phyloP scores from a whole-genome alignment of 306 rosid species.

The Dalbergia cochinchinensis region DNA sequence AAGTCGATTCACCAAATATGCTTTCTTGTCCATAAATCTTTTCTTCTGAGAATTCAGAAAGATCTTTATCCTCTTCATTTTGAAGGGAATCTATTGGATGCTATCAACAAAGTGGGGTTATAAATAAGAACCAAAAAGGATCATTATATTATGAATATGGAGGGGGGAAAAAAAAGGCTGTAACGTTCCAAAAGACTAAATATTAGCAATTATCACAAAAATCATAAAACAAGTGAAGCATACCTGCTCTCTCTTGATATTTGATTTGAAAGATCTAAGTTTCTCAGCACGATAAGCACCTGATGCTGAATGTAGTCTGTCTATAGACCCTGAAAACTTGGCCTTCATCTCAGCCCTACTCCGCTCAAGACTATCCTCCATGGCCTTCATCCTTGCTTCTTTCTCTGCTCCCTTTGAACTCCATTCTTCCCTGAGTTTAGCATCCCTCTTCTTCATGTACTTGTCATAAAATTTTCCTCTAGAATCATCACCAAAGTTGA shows the following conservation, averaged over 20 bases:
- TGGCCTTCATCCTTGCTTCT: slow-evolving; percentile 95
- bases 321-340: slow-evolving; percentile 76
- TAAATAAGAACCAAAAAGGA: slow-evolving; percentile 37
- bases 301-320: slow-evolving; percentile 64
- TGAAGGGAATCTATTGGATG: slow-evolving; percentile 77
- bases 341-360: slow-evolving; percentile 85
- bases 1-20: slow-evolving; percentile 43
- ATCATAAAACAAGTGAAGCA: slow-evolving; percentile 35
- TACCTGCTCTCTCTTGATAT: slow-evolving; percentile 84
- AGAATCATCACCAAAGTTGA: slow-evolving; percentile 67
- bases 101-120: slow-evolving; percentile 50
- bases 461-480: slow-evolving; percentile 89
- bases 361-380: slow-evolving; percentile 91
- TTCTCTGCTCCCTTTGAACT: slow-evolving; percentile 81
- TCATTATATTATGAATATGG: slow-evolving; percentile 28
- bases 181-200: not conserved
- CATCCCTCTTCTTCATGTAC: slow-evolving; percentile 94
- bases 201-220: slow-evolving; percentile 39
- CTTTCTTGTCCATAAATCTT: slow-evolving; percentile 59
- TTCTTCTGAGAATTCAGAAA: slow-evolving; percentile 71
- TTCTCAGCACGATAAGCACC: slow-evolving; percentile 74
- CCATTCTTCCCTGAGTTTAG: slow-evolving; percentile 93
- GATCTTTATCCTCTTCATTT: slow-evolving; percentile 81
- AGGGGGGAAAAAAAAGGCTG: not conserved
- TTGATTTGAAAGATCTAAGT: slow-evolving; percentile 74